These are phyloP conservation scores for Metschnikowia sp. DNA, from an alignment of 805 yeast species.

Conservation along the genomic window DNA sequence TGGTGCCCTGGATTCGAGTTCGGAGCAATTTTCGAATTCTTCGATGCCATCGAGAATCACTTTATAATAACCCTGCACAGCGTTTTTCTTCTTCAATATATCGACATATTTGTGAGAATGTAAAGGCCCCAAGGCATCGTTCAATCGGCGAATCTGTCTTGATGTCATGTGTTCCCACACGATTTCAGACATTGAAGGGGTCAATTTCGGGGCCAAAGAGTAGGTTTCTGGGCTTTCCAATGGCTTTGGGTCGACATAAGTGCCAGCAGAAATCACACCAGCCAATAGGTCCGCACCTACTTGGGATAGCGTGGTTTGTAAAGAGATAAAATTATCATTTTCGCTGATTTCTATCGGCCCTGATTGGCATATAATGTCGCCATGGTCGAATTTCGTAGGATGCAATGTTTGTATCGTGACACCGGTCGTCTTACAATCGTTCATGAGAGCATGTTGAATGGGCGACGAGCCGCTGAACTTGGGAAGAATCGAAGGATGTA, in stretches of 20 bases:
- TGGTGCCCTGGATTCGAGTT: slow-evolving; percentile 8
- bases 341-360: slow-evolving; percentile 35
- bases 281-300: slow-evolving; percentile 61
- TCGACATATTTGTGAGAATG: slow-evolving; percentile 41
- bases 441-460: slow-evolving; percentile 70
- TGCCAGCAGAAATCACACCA: slow-evolving; percentile 36
- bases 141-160: slow-evolving; percentile 36
- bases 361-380: slow-evolving; percentile 64
- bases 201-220: slow-evolving; percentile 60
- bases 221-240: slow-evolving; percentile 21
- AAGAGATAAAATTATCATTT: slow-evolving; percentile 42
- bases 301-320: slow-evolving; percentile 52
- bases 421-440: slow-evolving; percentile 64
- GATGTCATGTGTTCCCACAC: slow-evolving; percentile 45
- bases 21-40: neutral
- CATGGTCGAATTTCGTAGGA: slow-evolving; percentile 81
- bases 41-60: slow-evolving; percentile 46
- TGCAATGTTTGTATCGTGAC: slow-evolving; percentile 88
- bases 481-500: slow-evolving; percentile 91
- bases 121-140: slow-evolving; percentile 56
- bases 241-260: slow-evolving; percentile 17
- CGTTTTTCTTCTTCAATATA: slow-evolving; percentile 25
- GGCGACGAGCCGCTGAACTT: slow-evolving; percentile 87
- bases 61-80: slow-evolving; percentile 26
- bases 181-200: slow-evolving; percentile 39